Base-by-base conservation (phyloP, 1,139 yeast species). In the Yamadazyma kanchanaburiensis region DNA sequence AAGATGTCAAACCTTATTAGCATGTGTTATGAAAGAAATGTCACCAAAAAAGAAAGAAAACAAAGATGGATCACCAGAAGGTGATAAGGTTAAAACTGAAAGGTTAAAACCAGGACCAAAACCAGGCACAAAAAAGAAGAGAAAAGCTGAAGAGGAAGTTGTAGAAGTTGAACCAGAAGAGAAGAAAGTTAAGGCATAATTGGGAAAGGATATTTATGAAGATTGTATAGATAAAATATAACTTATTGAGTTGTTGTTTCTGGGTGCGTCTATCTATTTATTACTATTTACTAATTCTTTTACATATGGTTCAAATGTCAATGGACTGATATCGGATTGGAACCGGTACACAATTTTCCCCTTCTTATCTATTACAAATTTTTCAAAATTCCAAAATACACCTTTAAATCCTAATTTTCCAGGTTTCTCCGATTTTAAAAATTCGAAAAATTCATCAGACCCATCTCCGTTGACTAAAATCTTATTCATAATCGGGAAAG, bases 361-460 rank as follows among this genome's bases (percentile, higher is more conserved):
- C 3, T 75, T 49, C 47, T 71, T 70, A 53, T 80, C 80, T 32
- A 91, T 55, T 31, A 91, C 49, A 62, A 91, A 91, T 66, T 91
- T 91, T 58, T 89, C 97, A 54, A 89, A 91, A 64, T 91, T 91
- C 98, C 97, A 91, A 55, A 85, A 79, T 46, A 89, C 74, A 18
- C 95, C 91, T 38, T 68, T 70, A 55, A 87, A 79, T 11, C 95
- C 95, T 27, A 88, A 57, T 10, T 74, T 45, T 13, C 94, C 94
- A 5, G 44, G 35, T 24, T 45, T 38, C 24, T 48, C 24, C 5
- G 22, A 30, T 37, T 67, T 68, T 32, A 68, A 47, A 35, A 39
- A 62, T 3, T 40, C 35, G 36, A 53, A 68, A n/a, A 68, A 42
- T 5, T 57, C 56, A 22, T 48, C 40, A 21, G 55, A 54, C 2